Base-by-base conservation (phyloP, 208 protist species). In the Phytomonas sp. region DNA sequence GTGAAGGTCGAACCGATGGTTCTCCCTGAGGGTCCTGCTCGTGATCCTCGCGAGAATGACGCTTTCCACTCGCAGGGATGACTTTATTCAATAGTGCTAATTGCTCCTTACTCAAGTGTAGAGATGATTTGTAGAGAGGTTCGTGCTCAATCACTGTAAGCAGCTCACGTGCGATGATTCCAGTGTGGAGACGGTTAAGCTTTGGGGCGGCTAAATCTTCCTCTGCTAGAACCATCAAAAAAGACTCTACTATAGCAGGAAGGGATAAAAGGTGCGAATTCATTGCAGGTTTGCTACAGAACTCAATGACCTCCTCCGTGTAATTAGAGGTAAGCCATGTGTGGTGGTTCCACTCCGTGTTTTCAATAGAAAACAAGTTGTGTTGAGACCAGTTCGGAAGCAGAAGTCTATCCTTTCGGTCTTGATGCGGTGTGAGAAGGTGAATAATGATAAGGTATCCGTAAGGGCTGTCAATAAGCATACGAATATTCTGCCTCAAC, bases 371-470 rank as follows among this genome's bases (percentile, higher is more conserved):
- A 77, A 81, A 96, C 34, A 96, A 71, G 74, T 96, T 96, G 79
- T 96, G 87, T 66, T 89, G 81, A 36, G 74, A 76, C 88, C 88
- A 96, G 72, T 92, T 85, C 26, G 84, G 80, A 51, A 92, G 82
- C 75, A 96, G 73, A 62, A 92, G 90, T 43, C 68, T 77, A 37
- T 65, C 59, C 77, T 94, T 94, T 29, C 88, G 82, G 46, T 80
- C 82, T 63, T 73, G 70, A 53, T 83, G 65, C 26, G 91, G 91
- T 6, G 91, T 93, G 37, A 96, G 76, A 40, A 96, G 77, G 65
- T 96, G 91, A 73, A 96, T 82, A 8, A 96, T 61, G 59, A 96
- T 89, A 37, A 83, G 79, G 70, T 92, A 88, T 7, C 91, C 91
- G 72, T 93, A 94, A 20, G 86, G 84, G 69, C 85, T 96, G 67